Conservation (phyloP, 306 rosid genomes). For the Spatholobus suberectus region DNA sequence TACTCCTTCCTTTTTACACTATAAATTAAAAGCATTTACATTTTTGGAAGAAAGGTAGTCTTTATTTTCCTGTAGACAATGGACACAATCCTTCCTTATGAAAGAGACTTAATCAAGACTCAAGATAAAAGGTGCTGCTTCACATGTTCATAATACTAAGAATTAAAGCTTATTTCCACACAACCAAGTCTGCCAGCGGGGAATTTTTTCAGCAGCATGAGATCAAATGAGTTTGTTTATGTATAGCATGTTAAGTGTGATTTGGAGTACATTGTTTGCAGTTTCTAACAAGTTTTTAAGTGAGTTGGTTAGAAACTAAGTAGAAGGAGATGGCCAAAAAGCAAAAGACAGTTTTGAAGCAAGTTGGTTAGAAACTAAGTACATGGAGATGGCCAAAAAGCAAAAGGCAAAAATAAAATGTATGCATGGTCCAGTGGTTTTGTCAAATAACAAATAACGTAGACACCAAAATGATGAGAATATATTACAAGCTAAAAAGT, state of each 20-base stretch:
- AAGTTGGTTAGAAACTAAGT: background rate
- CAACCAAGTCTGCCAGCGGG: constrained; percentile 3
- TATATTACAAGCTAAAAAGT: too few relatives aligned
- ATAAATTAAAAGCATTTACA: too few relatives aligned
- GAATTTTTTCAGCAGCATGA: too few relatives aligned
- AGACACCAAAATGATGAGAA: too few relatives aligned
- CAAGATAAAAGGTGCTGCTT: background rate
- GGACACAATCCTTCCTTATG: background rate
- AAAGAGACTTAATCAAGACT: background rate
- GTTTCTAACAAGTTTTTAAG: too few relatives aligned
- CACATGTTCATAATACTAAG: constrained; percentile 14
- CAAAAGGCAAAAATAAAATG: background rate
- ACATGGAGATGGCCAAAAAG: background rate
- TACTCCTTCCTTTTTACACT: too few relatives aligned
- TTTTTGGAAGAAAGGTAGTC: background rate
- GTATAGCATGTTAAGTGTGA: constrained; percentile 1
- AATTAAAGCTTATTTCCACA: constrained; percentile 18
- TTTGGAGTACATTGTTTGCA: too few relatives aligned
- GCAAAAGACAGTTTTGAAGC: too few relatives aligned
- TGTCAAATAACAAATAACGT: too few relatives aligned
- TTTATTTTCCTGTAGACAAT: constrained; percentile 29
- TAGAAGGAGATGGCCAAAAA: too few relatives aligned
- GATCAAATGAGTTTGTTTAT: background rate
- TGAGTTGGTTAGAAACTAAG: too few relatives aligned
- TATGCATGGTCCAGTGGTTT: background rate